Conservation (phyloP, 805 yeast species). For the Priceomyces castillae region DNA sequence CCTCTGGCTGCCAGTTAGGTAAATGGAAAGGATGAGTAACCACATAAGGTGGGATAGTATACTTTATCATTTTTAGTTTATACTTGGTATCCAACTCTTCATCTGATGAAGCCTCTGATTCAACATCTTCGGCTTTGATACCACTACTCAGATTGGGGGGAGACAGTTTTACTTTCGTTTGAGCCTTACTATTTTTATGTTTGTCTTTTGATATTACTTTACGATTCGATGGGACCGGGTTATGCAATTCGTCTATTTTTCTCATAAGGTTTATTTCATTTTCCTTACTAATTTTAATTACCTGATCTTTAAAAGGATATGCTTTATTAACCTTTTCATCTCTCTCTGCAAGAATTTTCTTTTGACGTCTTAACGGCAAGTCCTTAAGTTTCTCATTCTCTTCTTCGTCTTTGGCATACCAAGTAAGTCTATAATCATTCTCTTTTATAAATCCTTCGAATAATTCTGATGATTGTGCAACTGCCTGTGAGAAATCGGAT, state of each 20-base stretch:
- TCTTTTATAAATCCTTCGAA: constrained; percentile 29
- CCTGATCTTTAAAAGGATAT: constrained; percentile 35
- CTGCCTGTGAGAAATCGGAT: constrained; percentile 26
- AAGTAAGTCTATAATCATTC: constrained; percentile 25
- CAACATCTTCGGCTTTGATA: background rate
- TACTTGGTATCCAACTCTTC: constrained; percentile 14
- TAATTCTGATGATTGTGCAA: constrained; percentile 18
- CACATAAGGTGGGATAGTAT: constrained; percentile 31
- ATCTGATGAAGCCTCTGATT: background rate
- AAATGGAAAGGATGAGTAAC: constrained; percentile 46
- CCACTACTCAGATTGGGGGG: background rate
- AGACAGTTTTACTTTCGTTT: background rate
- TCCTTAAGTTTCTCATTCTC: constrained; percentile 21
- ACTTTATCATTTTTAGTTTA: constrained; percentile 28
- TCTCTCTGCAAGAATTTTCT: constrained; percentile 34
- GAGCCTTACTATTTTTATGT: background rate
- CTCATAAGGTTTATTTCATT: constrained; percentile 19
- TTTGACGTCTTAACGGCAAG: constrained; percentile 40
- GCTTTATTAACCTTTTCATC: constrained; percentile 28
- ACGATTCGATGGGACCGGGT: background rate
- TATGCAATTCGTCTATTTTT: constrained; percentile 3
- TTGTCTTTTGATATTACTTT: background rate
- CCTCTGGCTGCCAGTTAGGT: constrained; percentile 38
- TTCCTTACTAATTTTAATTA: constrained; percentile 20
- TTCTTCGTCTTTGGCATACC: constrained; percentile 29